Evolutionary conservation across 1,284 basidiomycete species (phyloP).

Genomic region (Ganoderma lingzhi): DNA sequence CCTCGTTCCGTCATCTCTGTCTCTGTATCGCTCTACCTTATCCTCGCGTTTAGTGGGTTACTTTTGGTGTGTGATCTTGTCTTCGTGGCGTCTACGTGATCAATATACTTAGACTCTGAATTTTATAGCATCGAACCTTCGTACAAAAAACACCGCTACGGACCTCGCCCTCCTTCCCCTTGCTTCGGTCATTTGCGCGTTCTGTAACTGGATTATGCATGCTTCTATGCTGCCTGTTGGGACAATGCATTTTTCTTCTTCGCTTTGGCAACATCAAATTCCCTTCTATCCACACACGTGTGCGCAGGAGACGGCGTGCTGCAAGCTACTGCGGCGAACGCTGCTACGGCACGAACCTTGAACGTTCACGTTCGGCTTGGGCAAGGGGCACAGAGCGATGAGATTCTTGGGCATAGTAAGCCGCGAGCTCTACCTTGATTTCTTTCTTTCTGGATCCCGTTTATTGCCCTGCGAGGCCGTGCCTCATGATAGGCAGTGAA

Average conservation of each 20-base stretch:
- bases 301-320: neutral
- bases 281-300: neutral
- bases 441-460: too few relatives aligned
- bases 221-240: constrained; percentile 16
- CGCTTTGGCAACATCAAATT: neutral
- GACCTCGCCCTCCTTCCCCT: constrained; percentile 6
- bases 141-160: constrained; percentile 15
- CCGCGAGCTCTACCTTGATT: neutral
- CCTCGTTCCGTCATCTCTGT: neutral
- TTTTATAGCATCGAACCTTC: neutral
- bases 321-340: neutral
- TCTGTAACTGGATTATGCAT: constrained; percentile 15
- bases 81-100: neutral
- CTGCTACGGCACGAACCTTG: neutral
- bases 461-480: too few relatives aligned
- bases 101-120: neutral
- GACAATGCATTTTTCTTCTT: constrained; percentile 17
- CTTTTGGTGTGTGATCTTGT: neutral
- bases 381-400: neutral
- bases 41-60: constrained; percentile 13
- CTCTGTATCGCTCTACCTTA: constrained; percentile 3
- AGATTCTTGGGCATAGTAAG: neutral
- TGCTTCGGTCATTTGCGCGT: constrained; percentile 13
- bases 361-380: neutral
- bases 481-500: too few relatives aligned